Percentiles rank a stretch among this genome's conserved stretches.
phyloP scores from a whole-genome alignment of 176 grass and related monocot species.

The Phyllostachys edulis region DNA sequence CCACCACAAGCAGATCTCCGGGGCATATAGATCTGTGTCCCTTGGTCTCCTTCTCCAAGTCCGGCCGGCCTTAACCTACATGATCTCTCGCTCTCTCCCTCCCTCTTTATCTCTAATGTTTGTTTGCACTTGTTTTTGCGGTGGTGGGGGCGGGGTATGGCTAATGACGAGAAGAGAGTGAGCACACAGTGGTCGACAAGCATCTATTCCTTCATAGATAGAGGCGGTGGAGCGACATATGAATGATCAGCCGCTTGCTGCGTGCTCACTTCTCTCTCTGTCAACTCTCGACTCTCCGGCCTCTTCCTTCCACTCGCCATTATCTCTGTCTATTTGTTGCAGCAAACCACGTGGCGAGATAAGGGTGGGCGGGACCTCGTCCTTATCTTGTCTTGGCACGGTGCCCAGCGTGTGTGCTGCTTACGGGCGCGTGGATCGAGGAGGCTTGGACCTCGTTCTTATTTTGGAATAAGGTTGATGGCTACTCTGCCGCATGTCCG shows the following conservation, averaged over 20 bases:
- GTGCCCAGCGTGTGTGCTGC: neutral
- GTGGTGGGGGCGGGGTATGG: slow-evolving; percentile 1
- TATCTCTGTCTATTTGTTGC: neutral
- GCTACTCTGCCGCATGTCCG: neutral
- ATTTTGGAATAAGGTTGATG: slow-evolving; percentile 38
- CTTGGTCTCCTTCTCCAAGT: slow-evolving; percentile 14
- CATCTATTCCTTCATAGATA: slow-evolving; percentile 4
- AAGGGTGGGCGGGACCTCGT: slow-evolving; percentile 18
- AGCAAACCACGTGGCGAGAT: neutral
- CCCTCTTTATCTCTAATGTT: neutral
- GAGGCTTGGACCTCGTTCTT: slow-evolving; percentile 35
- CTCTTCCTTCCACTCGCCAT: slow-evolving; percentile 11
- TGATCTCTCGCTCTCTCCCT: neutral
- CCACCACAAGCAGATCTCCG: slow-evolving; percentile 16
- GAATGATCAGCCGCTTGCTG: slow-evolving; percentile 44
- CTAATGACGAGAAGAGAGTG: slow-evolving; percentile 61
- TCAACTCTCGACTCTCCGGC: slow-evolving; percentile 24
- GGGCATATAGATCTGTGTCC: slow-evolving; percentile 30
- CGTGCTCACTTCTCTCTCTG: slow-evolving; percentile 59
- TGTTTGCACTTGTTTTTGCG: neutral
- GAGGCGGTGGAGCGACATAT: neutral
- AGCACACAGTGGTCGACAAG: slow-evolving; percentile 46
- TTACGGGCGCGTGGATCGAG: no score
- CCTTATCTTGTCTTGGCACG: slow-evolving; percentile 33
- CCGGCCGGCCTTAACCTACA: neutral